Evolutionary conservation across 495 filamentous ascomycete species (phyloP).

Genomic region (Hypoxylon trugodes): DNA sequence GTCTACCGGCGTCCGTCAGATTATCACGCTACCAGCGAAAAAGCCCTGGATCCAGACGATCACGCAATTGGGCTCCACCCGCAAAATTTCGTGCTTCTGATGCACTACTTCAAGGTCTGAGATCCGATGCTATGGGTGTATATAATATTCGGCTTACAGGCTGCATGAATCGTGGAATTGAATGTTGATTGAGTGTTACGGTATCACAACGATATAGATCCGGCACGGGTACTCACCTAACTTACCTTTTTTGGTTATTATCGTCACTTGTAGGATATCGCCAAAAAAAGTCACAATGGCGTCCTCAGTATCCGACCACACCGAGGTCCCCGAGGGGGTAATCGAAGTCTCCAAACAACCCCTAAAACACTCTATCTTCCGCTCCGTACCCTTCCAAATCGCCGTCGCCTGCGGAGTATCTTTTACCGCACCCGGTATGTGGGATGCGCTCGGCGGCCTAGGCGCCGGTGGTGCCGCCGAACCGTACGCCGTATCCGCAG

Average conservation of each 20-base stretch:
- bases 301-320: slow-evolving; percentile 13
- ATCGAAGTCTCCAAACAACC: slow-evolving; percentile 4
- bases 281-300: slow-evolving; percentile 16
- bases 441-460: slow-evolving; percentile 44
- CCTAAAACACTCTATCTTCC: slow-evolving; percentile 33
- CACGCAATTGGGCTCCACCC: slow-evolving; percentile 34
- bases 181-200: too few relatives aligned
- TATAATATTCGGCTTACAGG: slow-evolving; percentile 16
- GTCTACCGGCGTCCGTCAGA: slow-evolving; percentile 9
- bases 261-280: neutral
- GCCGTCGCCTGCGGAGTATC: slow-evolving; percentile 43
- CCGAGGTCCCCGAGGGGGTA: slow-evolving; percentile 5
- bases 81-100: slow-evolving; percentile 28
- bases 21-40: slow-evolving; percentile 22
- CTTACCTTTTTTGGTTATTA: neutral
- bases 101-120: too few relatives aligned
- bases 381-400: slow-evolving; percentile 47
- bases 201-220: too few relatives aligned
- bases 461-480: slow-evolving; percentile 43
- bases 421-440: slow-evolving; percentile 44
- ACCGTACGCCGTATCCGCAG: slow-evolving; percentile 45
- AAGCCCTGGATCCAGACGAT: slow-evolving; percentile 33
- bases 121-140: neutral
- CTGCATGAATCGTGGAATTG: neutral
- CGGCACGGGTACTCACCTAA: neutral